These are phyloP conservation scores for Yarrowia yakushimensis DNA, from an alignment of 805 yeast species.

Conservation along the genomic window DNA sequence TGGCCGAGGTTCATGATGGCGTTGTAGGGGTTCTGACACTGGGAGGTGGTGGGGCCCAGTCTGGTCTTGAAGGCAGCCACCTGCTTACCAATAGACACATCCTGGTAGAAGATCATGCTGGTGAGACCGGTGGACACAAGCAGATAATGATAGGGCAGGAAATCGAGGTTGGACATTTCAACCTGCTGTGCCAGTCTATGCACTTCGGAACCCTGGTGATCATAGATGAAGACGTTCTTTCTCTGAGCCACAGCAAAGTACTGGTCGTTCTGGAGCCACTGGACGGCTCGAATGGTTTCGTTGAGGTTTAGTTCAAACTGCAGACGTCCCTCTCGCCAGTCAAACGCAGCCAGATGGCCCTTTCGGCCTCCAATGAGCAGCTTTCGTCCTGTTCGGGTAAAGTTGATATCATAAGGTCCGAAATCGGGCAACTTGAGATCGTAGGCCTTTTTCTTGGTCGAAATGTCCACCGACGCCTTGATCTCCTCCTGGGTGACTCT, in stretches of 20 bases:
- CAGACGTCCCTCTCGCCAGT: slow-evolving; percentile 85
- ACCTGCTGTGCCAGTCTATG: slow-evolving; percentile 89
- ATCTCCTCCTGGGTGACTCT: slow-evolving; percentile 82
- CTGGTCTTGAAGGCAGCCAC: slow-evolving; percentile 83
- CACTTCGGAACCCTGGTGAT: slow-evolving; percentile 83
- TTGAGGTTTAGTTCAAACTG: slow-evolving; percentile 78
- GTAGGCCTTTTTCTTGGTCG: slow-evolving; percentile 70
- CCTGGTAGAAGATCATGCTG: slow-evolving; percentile 88
- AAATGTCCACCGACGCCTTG: slow-evolving; percentile 65
- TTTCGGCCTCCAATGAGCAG: slow-evolving; percentile 80
- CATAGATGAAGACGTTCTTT: slow-evolving; percentile 88
- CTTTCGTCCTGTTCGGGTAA: slow-evolving; percentile 82
- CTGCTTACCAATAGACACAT: slow-evolving; percentile 85
- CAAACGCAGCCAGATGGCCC: slow-evolving; percentile 94
- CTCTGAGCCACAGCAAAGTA: slow-evolving; percentile 96
- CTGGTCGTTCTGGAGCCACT: slow-evolving; percentile 87
- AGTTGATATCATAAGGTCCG: slow-evolving; percentile 82
- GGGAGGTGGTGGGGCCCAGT: slow-evolving; percentile 82
- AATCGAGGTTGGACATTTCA: slow-evolving; percentile 78
- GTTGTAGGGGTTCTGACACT: slow-evolving; percentile 93
- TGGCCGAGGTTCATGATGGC: slow-evolving; percentile 94
- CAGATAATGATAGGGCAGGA: slow-evolving; percentile 87
- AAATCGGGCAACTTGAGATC: slow-evolving; percentile 67
- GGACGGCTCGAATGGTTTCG: slow-evolving; percentile 88
- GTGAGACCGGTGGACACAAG: slow-evolving; percentile 85